These are phyloP conservation scores for Phoenix roebelenii DNA, from an alignment of 176 grass and related monocot species.

Conservation along the genomic window DNA sequence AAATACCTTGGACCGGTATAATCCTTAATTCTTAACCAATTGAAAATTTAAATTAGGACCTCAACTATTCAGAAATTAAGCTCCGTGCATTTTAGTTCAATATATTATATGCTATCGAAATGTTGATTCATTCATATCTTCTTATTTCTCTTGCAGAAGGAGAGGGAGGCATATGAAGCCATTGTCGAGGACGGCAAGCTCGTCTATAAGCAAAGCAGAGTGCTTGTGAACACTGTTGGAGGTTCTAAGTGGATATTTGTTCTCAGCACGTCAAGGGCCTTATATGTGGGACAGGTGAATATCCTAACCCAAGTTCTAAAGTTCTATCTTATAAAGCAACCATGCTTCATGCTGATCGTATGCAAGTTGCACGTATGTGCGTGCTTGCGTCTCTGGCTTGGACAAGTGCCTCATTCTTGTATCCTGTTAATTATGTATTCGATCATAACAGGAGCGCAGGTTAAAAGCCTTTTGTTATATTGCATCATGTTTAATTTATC, in stretches of 20 bases:
- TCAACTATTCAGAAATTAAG: no score
- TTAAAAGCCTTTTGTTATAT: no score
- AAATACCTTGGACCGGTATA: conserved; percentile 87
- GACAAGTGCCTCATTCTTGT: no score
- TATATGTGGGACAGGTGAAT: conserved; percentile 86
- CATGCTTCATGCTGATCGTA: no score
- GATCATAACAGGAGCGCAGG: no score
- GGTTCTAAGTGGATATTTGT: conserved; percentile 95
- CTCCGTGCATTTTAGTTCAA: no score
- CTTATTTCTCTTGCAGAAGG: conserved; percentile 49
- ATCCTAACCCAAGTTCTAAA: no score
- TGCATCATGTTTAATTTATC: conserved; percentile 2
- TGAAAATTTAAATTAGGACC: no score
- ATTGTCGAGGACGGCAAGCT: conserved; percentile 51
- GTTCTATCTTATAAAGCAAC: no score
- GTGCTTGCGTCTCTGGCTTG: no score
- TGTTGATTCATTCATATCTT: not conserved
- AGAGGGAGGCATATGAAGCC: conserved; percentile 80
- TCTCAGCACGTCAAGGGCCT: conserved; percentile 50
- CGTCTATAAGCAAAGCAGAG: conserved; percentile 41
- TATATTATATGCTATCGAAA: not conserved
- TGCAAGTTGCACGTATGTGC: no score
- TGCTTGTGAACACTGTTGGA: conserved; percentile 45
- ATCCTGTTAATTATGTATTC: no score
- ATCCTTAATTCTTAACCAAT: not conserved